Base-by-base conservation (phyloP, 164 flowering plant species). In the Vitis riparia region DNA sequence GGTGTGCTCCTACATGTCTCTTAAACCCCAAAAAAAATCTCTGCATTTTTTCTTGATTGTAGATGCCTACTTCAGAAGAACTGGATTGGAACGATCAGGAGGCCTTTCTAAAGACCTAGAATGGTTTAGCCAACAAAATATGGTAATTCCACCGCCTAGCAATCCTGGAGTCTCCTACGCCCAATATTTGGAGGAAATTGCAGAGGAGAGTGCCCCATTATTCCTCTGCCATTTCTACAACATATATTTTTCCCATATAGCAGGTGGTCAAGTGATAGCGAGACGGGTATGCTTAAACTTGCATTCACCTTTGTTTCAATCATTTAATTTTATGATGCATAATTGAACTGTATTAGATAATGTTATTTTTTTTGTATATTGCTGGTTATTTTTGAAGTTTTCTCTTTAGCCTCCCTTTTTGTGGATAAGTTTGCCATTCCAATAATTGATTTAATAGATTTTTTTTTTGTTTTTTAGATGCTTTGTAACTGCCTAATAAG, bases 211-310 rank as follows among this genome's bases (percentile, higher is more conserved):
- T 74, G 87, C 94, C 11, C 93, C 93, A 1, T 69, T 82, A 44
- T 95, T 95, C 78, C 80, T 95, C 6, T 82, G 80, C 69, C 99
- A 95, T 77, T 88, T 89, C 82, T 95, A 95, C 82, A 95, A 91
- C 68, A 83, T 95, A 19, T 91, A 95, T 68, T 95, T 93, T 74
- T 82, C 98, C 14, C 99, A 93, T 73, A 80, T 91, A 57, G 86
- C 98, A 2, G 99, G 97, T 17, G 98, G 98, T 56, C 97, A 89
- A 75, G 92, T 90, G 68, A 95, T 95, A 65, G 80, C 80, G 19
- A 89, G 79, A 78, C 83, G 90, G 98, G 99, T 90, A 73, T 14
- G 51, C 52, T 2, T 59, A 23, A 29, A 51, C n/a, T 51, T 37
- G 48, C 47, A 37, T 63, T 6, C 66, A 17, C 44, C 44, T 37